Evolutionary conservation across 208 protist species (phyloP), one percentile per base, ranked within the genome.

Genomic region (Acanthamoeba healyi): DNA sequence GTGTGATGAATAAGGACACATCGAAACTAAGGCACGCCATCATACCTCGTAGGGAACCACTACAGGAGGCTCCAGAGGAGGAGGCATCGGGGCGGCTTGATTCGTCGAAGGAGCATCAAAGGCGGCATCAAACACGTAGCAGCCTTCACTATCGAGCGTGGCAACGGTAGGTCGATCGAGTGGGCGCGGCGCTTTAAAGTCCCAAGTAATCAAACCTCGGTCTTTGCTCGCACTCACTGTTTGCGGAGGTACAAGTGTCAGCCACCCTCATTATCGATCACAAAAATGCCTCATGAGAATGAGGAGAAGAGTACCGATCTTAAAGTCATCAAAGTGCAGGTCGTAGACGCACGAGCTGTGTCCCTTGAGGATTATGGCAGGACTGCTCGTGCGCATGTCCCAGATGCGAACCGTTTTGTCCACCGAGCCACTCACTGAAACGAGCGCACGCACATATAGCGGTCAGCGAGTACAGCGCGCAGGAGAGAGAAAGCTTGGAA

Each of bases 181-280:
- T 24, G 42, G 79, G 32, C 42, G 42, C 36, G 40, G 79, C 15
- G 79, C 79, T 29, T 54, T 87, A 61, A 87, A 87, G 46, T 87
- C 79, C 79, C 79, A 87, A 2, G 79, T 87, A 14, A 87, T 87
- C 46, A 87, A 17, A 12, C 46, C 51, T 61, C 79, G 17, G 24
- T 87, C 79, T 46, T 87, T 87, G 29, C 79, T 63, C 17, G 79
- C 79, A 32, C 79, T 87, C 7, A 87, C 79, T 87, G 65, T 74
- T 10, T 40, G n/a, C 7, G 54, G 29, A 61, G 54, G 44, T n/a
- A n/a, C n/a, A n/a, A n/a, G n/a, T n/a, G n/a, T 49, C 44, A 49
- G 44, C 44, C 9, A 49, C 44, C 44, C 12, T n/a, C n/a, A n/a
- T n/a, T n/a, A n/a, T n/a, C n/a, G n/a, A n/a, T n/a, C n/a, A 56